Conservation (phyloP, 257 asterid genomes). For the Plantago elongata region DNA sequence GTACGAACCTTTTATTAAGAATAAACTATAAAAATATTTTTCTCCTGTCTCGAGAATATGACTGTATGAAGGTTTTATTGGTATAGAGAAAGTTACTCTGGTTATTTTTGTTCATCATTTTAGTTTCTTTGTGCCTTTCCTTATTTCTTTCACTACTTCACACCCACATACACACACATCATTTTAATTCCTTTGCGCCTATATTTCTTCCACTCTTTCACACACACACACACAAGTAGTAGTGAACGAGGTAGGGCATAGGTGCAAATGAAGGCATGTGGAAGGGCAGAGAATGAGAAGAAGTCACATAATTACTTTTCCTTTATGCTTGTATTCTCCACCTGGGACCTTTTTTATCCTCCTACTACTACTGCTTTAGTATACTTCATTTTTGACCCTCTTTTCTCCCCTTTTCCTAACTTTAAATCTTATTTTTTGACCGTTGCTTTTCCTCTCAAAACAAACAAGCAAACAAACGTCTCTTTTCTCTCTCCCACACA, state of each 20-base stretch:
- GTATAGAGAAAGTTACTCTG: too few species aligned
- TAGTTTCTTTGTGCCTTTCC: too few species aligned
- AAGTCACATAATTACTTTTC: slow-evolving; percentile 21
- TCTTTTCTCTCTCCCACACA: slow-evolving; percentile 31
- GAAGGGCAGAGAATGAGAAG: slow-evolving; percentile 14
- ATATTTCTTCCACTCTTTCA: background rate
- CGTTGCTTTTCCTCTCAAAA: slow-evolving; percentile 38
- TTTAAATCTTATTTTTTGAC: slow-evolving; percentile 39
- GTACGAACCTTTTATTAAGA: too few species aligned
- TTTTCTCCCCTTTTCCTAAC: slow-evolving; percentile 18
- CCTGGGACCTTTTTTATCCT: slow-evolving; percentile 22
- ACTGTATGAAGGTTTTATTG: too few species aligned
- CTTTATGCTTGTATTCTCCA: background rate
- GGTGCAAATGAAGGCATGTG: slow-evolving; percentile 13
- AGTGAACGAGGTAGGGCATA: slow-evolving; percentile 15
- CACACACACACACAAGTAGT: background rate
- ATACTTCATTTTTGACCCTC: slow-evolving; percentile 22
- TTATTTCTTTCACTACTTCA: too few species aligned
- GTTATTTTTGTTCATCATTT: too few species aligned
- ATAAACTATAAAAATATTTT: too few species aligned
- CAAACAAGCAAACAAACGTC: slow-evolving; percentile 31
- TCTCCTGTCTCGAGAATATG: too few species aligned
- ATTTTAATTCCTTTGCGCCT: too few species aligned
- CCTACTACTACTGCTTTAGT: slow-evolving; percentile 30
- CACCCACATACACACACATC: too few species aligned